Conservation (phyloP, 148 eudicot species). For the Rhododendron kiyosumense region DNA sequence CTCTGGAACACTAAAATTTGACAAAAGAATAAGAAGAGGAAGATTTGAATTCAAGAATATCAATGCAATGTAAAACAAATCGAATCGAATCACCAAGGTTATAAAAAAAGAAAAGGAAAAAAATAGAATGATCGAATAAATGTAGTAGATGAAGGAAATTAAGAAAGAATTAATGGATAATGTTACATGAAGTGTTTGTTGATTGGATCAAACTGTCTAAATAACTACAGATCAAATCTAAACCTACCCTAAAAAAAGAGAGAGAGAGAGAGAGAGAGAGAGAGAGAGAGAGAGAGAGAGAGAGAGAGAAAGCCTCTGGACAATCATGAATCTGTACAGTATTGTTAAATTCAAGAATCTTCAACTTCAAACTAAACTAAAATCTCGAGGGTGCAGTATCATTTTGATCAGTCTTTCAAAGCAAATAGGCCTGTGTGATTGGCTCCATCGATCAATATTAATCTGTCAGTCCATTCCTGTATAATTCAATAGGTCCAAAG, state of each 20-base stretch:
- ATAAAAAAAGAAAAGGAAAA: background rate
- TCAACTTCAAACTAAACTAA: background rate
- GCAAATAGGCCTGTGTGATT: background rate
- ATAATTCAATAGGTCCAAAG: slow-evolving; percentile 8
- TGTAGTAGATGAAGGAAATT: background rate
- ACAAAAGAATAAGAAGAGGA: too few relatives aligned
- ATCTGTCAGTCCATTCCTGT: background rate
- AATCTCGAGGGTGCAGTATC: too few relatives aligned
- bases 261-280: too few relatives aligned
- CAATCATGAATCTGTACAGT: background rate
- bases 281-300: too few relatives aligned
- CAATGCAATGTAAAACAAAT: background rate
- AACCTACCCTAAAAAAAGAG: background rate
- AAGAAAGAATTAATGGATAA: background rate
- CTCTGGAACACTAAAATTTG: too few relatives aligned
- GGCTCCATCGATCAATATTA: background rate
- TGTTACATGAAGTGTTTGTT: background rate
- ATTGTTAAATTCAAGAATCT: background rate
- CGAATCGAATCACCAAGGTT: background rate
- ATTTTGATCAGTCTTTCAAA: background rate
- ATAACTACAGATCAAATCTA: background rate
- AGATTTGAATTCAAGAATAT: background rate
- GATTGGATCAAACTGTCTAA: background rate
- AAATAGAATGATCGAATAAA: background rate
- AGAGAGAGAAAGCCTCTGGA: background rate